Evolutionary conservation across 306 rosid species (phyloP).

Genomic region (Ziziphus jujuba): DNA sequence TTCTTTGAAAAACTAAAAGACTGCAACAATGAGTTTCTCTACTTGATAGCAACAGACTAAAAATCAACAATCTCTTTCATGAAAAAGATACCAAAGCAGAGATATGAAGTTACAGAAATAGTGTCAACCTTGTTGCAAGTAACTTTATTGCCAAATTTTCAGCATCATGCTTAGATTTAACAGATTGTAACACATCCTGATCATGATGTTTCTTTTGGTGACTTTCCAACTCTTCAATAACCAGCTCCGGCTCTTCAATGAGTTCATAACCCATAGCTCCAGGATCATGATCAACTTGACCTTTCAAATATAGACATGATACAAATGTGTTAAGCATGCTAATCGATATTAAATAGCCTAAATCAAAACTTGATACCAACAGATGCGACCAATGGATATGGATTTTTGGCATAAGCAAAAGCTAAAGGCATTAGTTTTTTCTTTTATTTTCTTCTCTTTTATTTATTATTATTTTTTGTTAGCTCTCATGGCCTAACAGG

Average conservation of each 20-base stretch:
- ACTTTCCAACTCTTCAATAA: constrained; percentile 41
- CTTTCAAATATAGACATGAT: constrained; percentile 20
- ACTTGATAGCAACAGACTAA: background rate
- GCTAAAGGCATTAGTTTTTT: background rate
- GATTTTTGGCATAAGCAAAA: background rate
- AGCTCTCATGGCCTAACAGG: background rate
- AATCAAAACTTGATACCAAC: background rate
- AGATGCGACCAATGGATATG: background rate
- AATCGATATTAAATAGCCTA: background rate
- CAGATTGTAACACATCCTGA: constrained; percentile 30
- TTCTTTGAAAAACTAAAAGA: background rate
- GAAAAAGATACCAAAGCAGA: background rate
- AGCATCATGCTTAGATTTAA: constrained; percentile 43
- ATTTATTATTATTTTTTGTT: background rate
- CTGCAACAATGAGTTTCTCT: too few relatives aligned
- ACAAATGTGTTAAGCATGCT: constrained; percentile 8
- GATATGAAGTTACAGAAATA: background rate
- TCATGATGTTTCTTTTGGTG: constrained; percentile 30
- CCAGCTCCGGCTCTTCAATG: constrained; percentile 47
- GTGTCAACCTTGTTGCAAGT: constrained; percentile 69
- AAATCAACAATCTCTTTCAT: background rate
- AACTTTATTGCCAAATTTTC: constrained; percentile 61
- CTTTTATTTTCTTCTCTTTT: too few relatives aligned
- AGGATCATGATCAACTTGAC: constrained; percentile 16
- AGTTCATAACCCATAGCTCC: constrained; percentile 34